Percentiles rank a stretch among this genome's conserved stretches.
Evolutionary conservation across 73 alveolate genomes (phyloP).

Genomic region (Paramecium bursaria): DNA sequence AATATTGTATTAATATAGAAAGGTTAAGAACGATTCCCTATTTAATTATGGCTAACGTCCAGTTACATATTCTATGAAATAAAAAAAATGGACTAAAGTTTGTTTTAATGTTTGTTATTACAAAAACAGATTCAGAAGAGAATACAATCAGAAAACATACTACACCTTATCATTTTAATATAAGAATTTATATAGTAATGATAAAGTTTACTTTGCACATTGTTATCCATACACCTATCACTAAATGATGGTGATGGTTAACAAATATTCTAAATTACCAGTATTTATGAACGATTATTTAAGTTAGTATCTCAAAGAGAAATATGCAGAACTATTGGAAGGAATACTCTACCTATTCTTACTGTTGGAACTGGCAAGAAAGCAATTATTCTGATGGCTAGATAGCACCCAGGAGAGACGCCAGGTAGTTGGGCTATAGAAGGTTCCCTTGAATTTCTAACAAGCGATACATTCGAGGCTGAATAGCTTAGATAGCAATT

Average conservation of each 20-base stretch:
- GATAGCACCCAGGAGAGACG: conserved; percentile 90
- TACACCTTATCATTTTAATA: conserved; percentile 92
- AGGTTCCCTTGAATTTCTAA: conserved; percentile 77
- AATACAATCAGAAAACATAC: conserved; percentile 70
- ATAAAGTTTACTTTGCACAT: conserved; percentile 95
- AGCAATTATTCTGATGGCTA: conserved; percentile 79
- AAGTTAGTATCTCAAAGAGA: neutral
- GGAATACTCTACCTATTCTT: neutral
- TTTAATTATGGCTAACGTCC: conserved; percentile 89
- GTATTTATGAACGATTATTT: too few relatives aligned
- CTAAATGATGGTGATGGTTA: too few relatives aligned
- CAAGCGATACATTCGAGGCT: conserved; percentile 79
- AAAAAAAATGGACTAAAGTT: conserved; percentile 80
- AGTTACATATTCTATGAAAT: conserved; percentile 74
- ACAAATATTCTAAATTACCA: too few relatives aligned
- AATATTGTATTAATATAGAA: conserved; percentile 27
- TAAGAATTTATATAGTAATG: conserved; percentile 87
- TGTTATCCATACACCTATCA: conserved; percentile 93
- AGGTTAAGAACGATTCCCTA: conserved; percentile 81
- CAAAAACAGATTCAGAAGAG: conserved; percentile 63
- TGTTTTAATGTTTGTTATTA: conserved; percentile 78
- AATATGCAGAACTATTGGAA: neutral
- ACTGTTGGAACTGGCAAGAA: conserved; percentile 60
- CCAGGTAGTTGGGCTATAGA: conserved; percentile 80
- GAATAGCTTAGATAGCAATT: conserved; percentile 76